Percentiles rank a stretch among this genome's conserved stretches.
These are phyloP conservation scores for Trichoderma koningiopsis DNA, from an alignment of 2,329 filamentous ascomycete species.

Conservation along the genomic window DNA sequence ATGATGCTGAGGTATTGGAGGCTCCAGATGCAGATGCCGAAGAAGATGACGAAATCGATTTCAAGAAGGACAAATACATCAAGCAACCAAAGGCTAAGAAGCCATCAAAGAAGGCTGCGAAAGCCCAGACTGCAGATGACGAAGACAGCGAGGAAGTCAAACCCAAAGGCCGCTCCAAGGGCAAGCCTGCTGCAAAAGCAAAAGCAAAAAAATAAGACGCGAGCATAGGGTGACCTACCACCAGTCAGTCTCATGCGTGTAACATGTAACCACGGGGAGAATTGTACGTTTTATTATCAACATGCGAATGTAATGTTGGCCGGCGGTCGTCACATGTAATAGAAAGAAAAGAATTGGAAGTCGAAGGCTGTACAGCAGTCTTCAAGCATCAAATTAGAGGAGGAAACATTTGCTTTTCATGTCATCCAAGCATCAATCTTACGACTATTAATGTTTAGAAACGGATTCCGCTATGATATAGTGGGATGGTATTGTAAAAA, in stretches of 20 bases:
- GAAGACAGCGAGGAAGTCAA: constrained; percentile 54
- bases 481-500: not conserved
- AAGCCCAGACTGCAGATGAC: constrained; percentile 52
- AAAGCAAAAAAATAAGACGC: constrained; percentile 49
- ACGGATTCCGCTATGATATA: not conserved
- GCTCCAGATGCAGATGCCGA: constrained; percentile 62
- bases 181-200: constrained; percentile 47
- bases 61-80: constrained; percentile 96
- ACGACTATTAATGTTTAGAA: not conserved
- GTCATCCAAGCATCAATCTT: not conserved
- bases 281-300: not conserved
- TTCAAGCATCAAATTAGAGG: not conserved
- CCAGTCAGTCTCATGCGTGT: not conserved
- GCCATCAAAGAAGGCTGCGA: constrained; percentile 43
- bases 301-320: not conserved
- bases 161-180: constrained; percentile 51
- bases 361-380: not conserved
- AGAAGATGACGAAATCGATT: constrained; percentile 75
- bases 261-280: not conserved
- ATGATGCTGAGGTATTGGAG: constrained; percentile 66
- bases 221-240: not conserved
- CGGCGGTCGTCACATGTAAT: not conserved
- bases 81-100: constrained; percentile 80
- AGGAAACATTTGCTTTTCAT: not conserved
- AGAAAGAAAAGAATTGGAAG: not conserved